Evolutionary conservation across 75 land plant species (phyloP), one percentile per base, ranked within the genome.

Genomic region (Cunninghamia lanceolata): DNA sequence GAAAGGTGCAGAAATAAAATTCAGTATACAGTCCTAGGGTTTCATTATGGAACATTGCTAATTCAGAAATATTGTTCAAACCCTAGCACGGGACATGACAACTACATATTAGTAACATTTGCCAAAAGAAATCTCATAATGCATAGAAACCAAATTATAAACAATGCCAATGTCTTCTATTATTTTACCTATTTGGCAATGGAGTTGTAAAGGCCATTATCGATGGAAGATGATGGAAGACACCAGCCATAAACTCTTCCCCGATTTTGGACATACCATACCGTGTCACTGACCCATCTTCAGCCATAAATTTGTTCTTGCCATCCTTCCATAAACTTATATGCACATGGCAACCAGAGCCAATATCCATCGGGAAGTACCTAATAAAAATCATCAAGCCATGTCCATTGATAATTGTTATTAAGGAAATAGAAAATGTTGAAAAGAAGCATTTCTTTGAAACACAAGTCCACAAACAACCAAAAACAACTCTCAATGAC

Each of bases 261-360:
- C 98, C 99, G 84, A 91, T 82, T 71, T 73, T 45, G 36, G 98
- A 95, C 91, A 98, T 96, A 54, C 99, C 99, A 86, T 91, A 71
- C 28, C 54, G 82, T 71, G 89, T 80, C 52, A 83, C 28, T 19
- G 89, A 82, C 50, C 75, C 92, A 68, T 76, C 75, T 56, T 93
- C 88, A 80, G 87, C 99, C 96, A 91, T 92, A 82, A 98, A 94
- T 77, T 95, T 94, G 87, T 98, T 98, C 83, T 87, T 83, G 30
- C 93, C 99, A 52, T 96, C 91, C 82, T 94, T 84, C 92, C 93
- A 95, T 75, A 98, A 88, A 83, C 99, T 98, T 77, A 98, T 16
- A 87, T 98, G 99, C 74, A 98, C 99, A 91, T 98, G 99, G 50
- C 93, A 95, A 76, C 99, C 99, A 73, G 95, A 94, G 17, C 99